Percentiles rank a stretch among this genome's conserved stretches.
These are phyloP conservation scores for Nannochloropsis granulata DNA, from an alignment of 108 stramenopile species.

Conservation along the genomic window DNA sequence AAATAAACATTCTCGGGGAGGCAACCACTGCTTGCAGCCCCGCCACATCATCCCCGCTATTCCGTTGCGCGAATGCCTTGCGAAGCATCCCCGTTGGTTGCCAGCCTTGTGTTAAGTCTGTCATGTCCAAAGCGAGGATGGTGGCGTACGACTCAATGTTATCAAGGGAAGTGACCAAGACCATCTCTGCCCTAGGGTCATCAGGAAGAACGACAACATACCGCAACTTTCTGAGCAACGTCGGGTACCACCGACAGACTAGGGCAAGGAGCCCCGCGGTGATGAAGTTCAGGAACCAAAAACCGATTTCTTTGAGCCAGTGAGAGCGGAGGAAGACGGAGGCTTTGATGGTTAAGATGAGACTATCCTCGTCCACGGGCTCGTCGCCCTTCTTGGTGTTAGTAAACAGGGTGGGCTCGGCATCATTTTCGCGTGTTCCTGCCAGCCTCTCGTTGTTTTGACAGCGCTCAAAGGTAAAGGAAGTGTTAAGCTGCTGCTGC, in stretches of 20 bases:
- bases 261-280: background rate
- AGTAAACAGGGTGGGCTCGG: background rate
- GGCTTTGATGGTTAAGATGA: background rate
- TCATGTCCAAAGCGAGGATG: background rate
- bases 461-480: background rate
- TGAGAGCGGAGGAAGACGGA: background rate
- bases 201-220: background rate
- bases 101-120: background rate
- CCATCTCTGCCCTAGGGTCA: background rate
- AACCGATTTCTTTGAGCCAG: background rate
- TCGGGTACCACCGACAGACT: background rate
- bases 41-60: background rate
- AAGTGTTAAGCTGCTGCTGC: no score
- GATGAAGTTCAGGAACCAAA: background rate
- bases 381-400: background rate
- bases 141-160: background rate
- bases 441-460: background rate
- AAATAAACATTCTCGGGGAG: background rate
- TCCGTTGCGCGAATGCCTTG: background rate
- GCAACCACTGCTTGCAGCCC: background rate
- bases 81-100: background rate
- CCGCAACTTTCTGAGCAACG: background rate
- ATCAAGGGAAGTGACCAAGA: background rate
- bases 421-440: background rate
- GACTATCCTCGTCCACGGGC: background rate